Base-by-base conservation (phyloP, 192 early-diverging fungal genomes). In the Paraglomus brasilianum region DNA sequence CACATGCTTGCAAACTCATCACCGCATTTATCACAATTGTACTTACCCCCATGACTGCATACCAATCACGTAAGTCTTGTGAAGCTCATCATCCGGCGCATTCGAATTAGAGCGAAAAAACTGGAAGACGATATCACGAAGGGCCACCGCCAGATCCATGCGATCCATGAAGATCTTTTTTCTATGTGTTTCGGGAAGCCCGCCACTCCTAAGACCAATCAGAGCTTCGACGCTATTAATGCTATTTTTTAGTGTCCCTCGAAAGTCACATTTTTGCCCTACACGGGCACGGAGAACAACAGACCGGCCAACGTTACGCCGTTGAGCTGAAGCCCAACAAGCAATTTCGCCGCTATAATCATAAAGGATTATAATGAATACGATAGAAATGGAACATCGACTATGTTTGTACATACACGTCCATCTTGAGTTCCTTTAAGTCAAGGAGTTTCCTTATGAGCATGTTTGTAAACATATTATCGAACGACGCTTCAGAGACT, bases 31-130 rank as follows among this genome's bases (percentile, higher is more conserved):
- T n/a, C n/a, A n/a, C n/a, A n/a, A n/a, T n/a, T 56, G 39, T n/a
- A n/a, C n/a, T 14, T 56, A 36, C 24, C 71, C 71, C 71, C 71
- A 72, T n/a, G 71, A 72, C 15, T 72, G 61, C 22, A 72, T 30
- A 41, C 71, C 62, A 14, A 72, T 48, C 49, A 64, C 42, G 55
- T 66, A 72, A 21, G 56, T 56, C 38, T 56, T 47, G 49, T 72
- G 71, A 15, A 72, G 46, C 38, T 72, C 53, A 30, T 72, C 71
- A 55, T 66, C 62, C 1, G 71, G 5, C 1, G 62, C 42, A 39
- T 66, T 66, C 6, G 49, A 5, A 66, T 72, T 72, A 1, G 17
- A 44, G 5, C 38, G 45, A 30, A 72, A 72, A 72, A 72, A 66
- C 45, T 39, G 44, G 6, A 66, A 39, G 1, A 72, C 50, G n/a